phyloP scores from a whole-genome alignment of 306 rosid genomes.

The Ormosia semicastrata region DNA sequence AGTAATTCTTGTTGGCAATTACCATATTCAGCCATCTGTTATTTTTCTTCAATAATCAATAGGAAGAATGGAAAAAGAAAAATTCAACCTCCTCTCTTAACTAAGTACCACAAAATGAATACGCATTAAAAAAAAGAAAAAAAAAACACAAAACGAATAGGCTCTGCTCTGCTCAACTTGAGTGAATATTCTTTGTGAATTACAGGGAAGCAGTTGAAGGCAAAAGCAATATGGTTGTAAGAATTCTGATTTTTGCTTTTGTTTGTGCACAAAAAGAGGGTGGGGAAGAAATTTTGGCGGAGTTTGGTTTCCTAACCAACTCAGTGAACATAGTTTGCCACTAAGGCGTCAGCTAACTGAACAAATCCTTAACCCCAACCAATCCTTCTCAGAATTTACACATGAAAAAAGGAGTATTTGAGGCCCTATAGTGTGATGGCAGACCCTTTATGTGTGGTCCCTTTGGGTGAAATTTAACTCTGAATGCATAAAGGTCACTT shows the following conservation, averaged over 20 bases:
- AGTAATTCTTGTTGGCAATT: background rate
- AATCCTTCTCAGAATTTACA: background rate
- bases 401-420: background rate
- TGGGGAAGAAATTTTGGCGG: background rate
- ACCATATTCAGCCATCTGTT: no score
- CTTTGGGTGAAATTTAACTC: conserved; percentile 5
- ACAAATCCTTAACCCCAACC: background rate
- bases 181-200: conserved; percentile 2
- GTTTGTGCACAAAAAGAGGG: background rate
- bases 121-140: no score
- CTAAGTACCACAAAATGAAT: background rate
- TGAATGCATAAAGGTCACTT: background rate
- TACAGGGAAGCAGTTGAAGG: background rate
- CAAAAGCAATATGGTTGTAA: background rate
- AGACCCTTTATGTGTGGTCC: background rate
- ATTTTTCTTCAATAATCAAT: no score
- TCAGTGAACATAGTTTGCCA: background rate
- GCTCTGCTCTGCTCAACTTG: background rate
- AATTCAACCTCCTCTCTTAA: background rate
- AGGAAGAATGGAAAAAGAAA: background rate
- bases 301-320: background rate
- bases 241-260: background rate
- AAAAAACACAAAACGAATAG: background rate
- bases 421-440: background rate
- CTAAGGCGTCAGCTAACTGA: background rate